Conservation (phyloP, 1,284 basidiomycete genomes). For the Boletus hoseneyae region DNA sequence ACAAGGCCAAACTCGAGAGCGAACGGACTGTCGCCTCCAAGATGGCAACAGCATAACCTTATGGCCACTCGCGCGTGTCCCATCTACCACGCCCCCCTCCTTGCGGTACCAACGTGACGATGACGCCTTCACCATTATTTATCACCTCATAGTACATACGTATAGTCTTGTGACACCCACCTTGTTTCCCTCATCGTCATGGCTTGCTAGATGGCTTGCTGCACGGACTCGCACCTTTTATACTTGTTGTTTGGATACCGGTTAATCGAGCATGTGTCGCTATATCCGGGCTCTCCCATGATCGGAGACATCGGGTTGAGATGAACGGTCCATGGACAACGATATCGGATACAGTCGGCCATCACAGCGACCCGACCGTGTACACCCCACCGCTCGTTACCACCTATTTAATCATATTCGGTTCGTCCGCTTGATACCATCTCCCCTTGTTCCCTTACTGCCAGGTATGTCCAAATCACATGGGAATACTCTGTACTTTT, state of each 20-base stretch:
- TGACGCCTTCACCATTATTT: slow-evolving; percentile 30
- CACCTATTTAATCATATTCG: slow-evolving; percentile 1
- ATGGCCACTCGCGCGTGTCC: neutral
- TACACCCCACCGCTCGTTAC: neutral
- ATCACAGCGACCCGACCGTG: too few relatives aligned
- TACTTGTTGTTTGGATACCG: slow-evolving; percentile 15
- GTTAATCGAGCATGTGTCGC: slow-evolving; percentile 19
- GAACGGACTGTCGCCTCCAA: slow-evolving; percentile 83
- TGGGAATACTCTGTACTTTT: slow-evolving; percentile 4
- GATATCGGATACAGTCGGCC: slow-evolving; percentile 5
- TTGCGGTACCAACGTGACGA: slow-evolving; percentile 25
- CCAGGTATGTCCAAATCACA: slow-evolving; percentile 27
- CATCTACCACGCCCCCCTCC: slow-evolving; percentile 2
- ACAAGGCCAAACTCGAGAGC: slow-evolving; percentile 81
- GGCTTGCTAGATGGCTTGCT: slow-evolving; percentile 21
- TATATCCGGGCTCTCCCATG: neutral
- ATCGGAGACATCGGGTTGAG: too few relatives aligned
- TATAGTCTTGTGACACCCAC: slow-evolving; percentile 10
- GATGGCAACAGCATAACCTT: slow-evolving; percentile 69
- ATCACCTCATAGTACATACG: slow-evolving; percentile 13
- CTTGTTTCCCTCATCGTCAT: slow-evolving; percentile 5
- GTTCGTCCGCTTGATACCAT: neutral
- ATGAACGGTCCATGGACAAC: too few relatives aligned
- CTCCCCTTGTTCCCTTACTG: neutral
- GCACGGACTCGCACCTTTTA: slow-evolving; percentile 9